These are phyloP conservation scores for Colletotrichum sp. DNA, from an alignment of 2,329 filamentous ascomycete genomes.

Conservation along the genomic window DNA sequence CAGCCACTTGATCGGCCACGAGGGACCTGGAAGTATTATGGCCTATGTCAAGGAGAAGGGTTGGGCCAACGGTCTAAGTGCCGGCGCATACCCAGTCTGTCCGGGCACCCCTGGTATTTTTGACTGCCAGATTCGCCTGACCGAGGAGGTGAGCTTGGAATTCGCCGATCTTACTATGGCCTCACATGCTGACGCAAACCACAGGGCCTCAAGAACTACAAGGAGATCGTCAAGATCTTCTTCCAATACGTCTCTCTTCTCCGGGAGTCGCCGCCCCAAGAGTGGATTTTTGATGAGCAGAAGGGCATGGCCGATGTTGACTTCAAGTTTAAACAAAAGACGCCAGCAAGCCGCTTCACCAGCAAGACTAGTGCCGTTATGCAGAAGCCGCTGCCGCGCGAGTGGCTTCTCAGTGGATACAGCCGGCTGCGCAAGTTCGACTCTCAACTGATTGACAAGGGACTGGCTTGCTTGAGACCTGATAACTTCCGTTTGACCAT, in stretches of 20 bases:
- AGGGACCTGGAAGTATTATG: slow-evolving; percentile 91
- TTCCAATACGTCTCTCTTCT: slow-evolving; percentile 94
- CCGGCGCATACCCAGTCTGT: slow-evolving; percentile 77
- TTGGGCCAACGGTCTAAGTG: slow-evolving; percentile 84
- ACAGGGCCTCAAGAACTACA: slow-evolving; percentile 76
- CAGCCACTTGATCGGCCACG: slow-evolving; percentile 88
- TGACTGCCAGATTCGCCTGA: slow-evolving; percentile 79
- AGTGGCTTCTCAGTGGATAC: slow-evolving; percentile 85
- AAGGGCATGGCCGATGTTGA: slow-evolving; percentile 90
- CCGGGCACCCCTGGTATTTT: slow-evolving; percentile 81
- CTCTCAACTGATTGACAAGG: slow-evolving; percentile 74
- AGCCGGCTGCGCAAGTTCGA: slow-evolving; percentile 82
- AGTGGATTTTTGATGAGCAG: slow-evolving; percentile 95
- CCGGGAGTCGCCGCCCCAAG: slow-evolving; percentile 77
- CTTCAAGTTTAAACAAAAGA: slow-evolving; percentile 95
- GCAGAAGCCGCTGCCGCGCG: slow-evolving; percentile 87
- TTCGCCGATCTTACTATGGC: neutral
- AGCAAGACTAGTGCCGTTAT: slow-evolving; percentile 85
- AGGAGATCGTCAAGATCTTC: slow-evolving; percentile 80
- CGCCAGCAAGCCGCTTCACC: slow-evolving; percentile 85
- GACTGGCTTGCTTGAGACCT: slow-evolving; percentile 75
- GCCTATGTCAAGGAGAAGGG: slow-evolving; percentile 89
- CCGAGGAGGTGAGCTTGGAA: slow-evolving; percentile 69
- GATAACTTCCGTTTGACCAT: slow-evolving; percentile 90
- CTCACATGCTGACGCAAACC: slow-evolving; percentile 3